Conservation (phyloP, 1,284 basidiomycete species). For the Cutaneotrichosporon arboriforme region DNA sequence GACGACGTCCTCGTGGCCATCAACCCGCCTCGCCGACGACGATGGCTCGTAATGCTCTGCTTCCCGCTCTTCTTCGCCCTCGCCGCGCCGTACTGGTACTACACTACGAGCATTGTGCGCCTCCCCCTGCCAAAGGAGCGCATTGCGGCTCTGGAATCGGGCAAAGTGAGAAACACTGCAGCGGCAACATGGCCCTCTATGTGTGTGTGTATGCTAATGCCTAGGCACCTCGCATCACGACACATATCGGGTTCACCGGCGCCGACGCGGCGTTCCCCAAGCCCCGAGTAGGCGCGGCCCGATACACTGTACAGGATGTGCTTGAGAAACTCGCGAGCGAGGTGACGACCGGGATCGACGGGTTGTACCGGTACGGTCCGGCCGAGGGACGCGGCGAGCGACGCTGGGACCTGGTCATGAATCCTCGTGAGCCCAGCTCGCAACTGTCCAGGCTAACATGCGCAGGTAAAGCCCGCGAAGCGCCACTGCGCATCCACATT, state of each 20-base stretch:
- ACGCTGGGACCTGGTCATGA: slow-evolving; percentile 25
- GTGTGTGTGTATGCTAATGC: too few relatives aligned
- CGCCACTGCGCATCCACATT: slow-evolving; percentile 31
- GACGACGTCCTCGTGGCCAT: not conserved
- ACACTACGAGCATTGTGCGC: slow-evolving; percentile 75
- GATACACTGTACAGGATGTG: slow-evolving; percentile 20
- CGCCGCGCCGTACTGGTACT: slow-evolving; percentile 81
- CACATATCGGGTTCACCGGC: slow-evolving; percentile 34
- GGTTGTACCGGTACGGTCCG: slow-evolving; percentile 22
- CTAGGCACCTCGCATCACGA: slow-evolving; percentile 20
- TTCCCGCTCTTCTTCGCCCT: slow-evolving; percentile 71
- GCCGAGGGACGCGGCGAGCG: slow-evolving; percentile 16
- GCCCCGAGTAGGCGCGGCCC: slow-evolving; percentile 22
- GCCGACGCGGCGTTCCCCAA: slow-evolving; percentile 29
- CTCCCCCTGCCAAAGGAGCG: slow-evolving; percentile 63
- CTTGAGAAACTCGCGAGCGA: slow-evolving; percentile 22
- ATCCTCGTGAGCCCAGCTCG: slow-evolving; percentile 13
- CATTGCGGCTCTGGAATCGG: slow-evolving; percentile 50
- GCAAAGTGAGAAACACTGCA: slow-evolving; percentile 10
- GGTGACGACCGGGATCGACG: slow-evolving; percentile 32
- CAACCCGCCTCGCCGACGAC: slow-evolving; percentile 25
- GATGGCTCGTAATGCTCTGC: slow-evolving; percentile 51
- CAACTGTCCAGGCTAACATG: not conserved
- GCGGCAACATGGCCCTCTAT: not conserved
- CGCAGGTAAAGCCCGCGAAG: slow-evolving; percentile 1